Conservation (phyloP, 108 stramenopile species). For the Cylindrotheca fusiformis region DNA sequence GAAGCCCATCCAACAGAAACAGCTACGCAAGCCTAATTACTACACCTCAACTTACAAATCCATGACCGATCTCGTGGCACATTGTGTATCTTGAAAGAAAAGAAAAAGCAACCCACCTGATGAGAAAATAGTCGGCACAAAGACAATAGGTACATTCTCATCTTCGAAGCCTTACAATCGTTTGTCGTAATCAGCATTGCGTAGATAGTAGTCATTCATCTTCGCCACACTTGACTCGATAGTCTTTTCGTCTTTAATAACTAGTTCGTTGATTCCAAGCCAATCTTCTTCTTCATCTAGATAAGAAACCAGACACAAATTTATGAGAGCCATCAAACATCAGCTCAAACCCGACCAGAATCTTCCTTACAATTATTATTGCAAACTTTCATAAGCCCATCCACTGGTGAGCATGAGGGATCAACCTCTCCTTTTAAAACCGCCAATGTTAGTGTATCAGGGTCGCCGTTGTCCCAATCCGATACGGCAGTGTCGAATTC, state of each 20-base stretch:
- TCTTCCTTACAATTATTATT: constrained; percentile 56
- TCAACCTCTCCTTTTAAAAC: constrained; percentile 35
- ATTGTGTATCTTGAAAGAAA: no score
- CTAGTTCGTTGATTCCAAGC: constrained; percentile 69
- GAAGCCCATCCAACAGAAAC: no score
- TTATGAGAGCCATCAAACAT: not conserved
- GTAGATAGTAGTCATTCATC: constrained; percentile 80
- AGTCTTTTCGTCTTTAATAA: not conserved
- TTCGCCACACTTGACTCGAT: constrained; percentile 62
- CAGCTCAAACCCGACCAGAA: no score
- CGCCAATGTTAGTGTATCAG: constrained; percentile 49
- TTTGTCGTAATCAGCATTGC: constrained; percentile 50
- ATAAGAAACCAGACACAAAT: not conserved
- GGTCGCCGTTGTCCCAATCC: constrained; percentile 58
- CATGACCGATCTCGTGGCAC: no score
- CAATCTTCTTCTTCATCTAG: constrained; percentile 60
- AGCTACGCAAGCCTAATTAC: no score
- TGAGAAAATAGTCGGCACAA: no score
- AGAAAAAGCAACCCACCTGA: no score
- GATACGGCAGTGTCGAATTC: constrained; percentile 51
- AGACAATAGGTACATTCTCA: no score
- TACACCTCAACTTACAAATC: no score
- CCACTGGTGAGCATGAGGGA: constrained; percentile 29
- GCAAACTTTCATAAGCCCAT: constrained; percentile 72
- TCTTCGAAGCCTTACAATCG: constrained; percentile 52